phyloP scores from a whole-genome alignment of 148 eudicot species.

The Pharnaceum exiguum region DNA sequence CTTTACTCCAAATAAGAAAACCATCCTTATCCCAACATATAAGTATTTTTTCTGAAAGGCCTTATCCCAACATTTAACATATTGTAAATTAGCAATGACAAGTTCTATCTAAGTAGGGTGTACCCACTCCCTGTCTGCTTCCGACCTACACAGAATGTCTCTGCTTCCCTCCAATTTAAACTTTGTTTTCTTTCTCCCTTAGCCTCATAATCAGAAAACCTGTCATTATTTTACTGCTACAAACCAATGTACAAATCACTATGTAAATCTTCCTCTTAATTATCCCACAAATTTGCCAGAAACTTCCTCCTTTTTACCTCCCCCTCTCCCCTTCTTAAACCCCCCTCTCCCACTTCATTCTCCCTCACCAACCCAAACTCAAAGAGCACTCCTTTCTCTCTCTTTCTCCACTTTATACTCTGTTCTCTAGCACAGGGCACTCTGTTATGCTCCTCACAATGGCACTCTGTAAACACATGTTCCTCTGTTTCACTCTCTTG shows the following conservation, averaged over 20 bases:
- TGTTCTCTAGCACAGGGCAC: constrained; percentile 2
- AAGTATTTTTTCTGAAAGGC: too few relatives aligned
- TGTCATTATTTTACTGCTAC: too few relatives aligned
- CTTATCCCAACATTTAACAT: background rate
- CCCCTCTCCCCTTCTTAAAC: constrained; percentile 3
- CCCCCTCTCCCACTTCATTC: background rate
- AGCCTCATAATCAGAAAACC: too few relatives aligned
- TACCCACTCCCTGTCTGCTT: constrained; percentile 9
- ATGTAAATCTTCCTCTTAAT: too few relatives aligned
- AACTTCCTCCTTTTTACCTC: constrained; percentile 15
- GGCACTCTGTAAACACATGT: constrained; percentile 8
- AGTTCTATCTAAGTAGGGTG: background rate
- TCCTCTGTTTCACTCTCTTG: constrained; percentile 11
- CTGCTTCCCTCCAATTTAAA: background rate
- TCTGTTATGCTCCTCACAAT: constrained; percentile 3
- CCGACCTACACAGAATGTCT: constrained; percentile 16
- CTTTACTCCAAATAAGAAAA: too few relatives aligned
- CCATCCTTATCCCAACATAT: constrained; percentile 3
- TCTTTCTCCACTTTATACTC: background rate
- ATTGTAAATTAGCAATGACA: background rate
- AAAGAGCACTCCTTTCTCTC: background rate
- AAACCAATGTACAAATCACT: too few relatives aligned
- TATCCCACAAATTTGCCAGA: constrained; percentile 10
- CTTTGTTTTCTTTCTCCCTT: background rate
- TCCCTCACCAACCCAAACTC: constrained; percentile 1